Conservation (phyloP, 768 basidiomycete species). For the Jaapia argillacea region DNA sequence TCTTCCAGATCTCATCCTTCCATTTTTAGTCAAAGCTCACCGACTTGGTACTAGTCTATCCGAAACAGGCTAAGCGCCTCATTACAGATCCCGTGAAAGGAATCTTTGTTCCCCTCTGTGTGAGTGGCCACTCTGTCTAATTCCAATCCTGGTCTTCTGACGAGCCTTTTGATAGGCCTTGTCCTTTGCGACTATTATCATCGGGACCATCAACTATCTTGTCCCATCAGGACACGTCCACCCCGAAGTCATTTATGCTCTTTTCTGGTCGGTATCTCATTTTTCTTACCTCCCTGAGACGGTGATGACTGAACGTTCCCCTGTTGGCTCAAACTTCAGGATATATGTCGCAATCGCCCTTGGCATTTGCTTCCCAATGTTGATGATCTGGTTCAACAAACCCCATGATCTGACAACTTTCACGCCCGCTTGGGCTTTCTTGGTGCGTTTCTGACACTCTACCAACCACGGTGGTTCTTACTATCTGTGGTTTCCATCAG, state of each 20-base stretch:
- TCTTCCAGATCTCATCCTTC: not conserved
- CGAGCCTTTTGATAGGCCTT: no score
- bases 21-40: not conserved
- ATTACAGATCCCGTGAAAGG: conserved; percentile 34
- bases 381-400: conserved; percentile 39
- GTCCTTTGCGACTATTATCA: conserved; percentile 40
- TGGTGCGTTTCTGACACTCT: conserved; percentile 18
- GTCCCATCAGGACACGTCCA: conserved; percentile 26
- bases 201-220: conserved; percentile 36
- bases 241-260: conserved; percentile 25
- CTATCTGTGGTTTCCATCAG: conserved; percentile 25
- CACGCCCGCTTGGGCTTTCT: conserved; percentile 24
- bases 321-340: conserved; percentile 23
- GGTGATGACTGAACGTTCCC: no score
- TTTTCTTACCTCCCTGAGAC: not conserved
- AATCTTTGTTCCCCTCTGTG: conserved; percentile 31
- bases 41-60: no score
- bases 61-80: conserved; percentile 29
- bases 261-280: conserved; percentile 29
- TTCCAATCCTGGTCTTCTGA: conserved; percentile 13
- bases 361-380: conserved; percentile 33
- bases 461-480: conserved; percentile 12
- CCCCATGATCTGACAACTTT: conserved; percentile 33
- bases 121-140: conserved; percentile 10
- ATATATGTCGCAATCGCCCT: conserved; percentile 29